Percentiles rank a stretch among this genome's conserved stretches.
phyloP scores from a whole-genome alignment of 2,329 filamentous ascomycete genomes.

The Cercospora citrullina region DNA sequence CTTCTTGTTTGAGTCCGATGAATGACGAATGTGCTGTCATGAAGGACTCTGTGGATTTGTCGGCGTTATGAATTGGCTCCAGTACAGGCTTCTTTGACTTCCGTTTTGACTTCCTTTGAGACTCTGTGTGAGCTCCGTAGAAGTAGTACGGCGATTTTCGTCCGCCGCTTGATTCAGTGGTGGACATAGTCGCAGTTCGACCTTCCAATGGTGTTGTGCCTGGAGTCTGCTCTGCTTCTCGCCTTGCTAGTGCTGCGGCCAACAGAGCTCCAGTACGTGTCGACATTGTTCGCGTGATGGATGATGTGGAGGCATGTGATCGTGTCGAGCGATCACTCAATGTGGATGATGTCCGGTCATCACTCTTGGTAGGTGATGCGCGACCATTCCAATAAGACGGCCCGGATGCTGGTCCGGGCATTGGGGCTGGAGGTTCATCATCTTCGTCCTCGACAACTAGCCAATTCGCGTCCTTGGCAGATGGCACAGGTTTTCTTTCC shows the following conservation, averaged over 20 bases:
- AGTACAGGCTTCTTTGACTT: slow-evolving; percentile 6
- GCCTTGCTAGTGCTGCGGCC: slow-evolving; percentile 31
- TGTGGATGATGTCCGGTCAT: slow-evolving; percentile 58
- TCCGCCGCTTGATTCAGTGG: slow-evolving; percentile 37
- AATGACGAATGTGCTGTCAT: slow-evolving; percentile 54
- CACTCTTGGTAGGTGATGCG: slow-evolving; percentile 53
- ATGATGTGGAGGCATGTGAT: slow-evolving; percentile 46
- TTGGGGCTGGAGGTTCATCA: slow-evolving; percentile 14
- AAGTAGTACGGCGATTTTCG: slow-evolving; percentile 37
- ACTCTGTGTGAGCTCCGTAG: slow-evolving; percentile 20
- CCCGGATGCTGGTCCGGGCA: background rate
- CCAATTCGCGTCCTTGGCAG: slow-evolving; percentile 34
- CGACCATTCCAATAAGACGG: slow-evolving; percentile 36
- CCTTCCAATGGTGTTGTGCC: slow-evolving; percentile 24
- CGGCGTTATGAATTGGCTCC: slow-evolving; percentile 19
- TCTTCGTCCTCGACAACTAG: slow-evolving; percentile 25
- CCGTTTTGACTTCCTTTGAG: slow-evolving; percentile 5
- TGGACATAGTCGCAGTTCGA: slow-evolving; percentile 33
- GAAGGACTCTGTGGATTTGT: slow-evolving; percentile 48
- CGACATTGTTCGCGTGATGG: slow-evolving; percentile 48
- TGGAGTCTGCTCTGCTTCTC: slow-evolving; percentile 13
- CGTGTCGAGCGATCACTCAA: slow-evolving; percentile 55
- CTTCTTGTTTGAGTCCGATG: slow-evolving; percentile 53
- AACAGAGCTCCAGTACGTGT: slow-evolving; percentile 47
- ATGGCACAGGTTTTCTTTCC: slow-evolving; percentile 23